Conservation (phyloP, 2,329 filamentous ascomycete genomes). For the Pseudocercospora cruenta region DNA sequence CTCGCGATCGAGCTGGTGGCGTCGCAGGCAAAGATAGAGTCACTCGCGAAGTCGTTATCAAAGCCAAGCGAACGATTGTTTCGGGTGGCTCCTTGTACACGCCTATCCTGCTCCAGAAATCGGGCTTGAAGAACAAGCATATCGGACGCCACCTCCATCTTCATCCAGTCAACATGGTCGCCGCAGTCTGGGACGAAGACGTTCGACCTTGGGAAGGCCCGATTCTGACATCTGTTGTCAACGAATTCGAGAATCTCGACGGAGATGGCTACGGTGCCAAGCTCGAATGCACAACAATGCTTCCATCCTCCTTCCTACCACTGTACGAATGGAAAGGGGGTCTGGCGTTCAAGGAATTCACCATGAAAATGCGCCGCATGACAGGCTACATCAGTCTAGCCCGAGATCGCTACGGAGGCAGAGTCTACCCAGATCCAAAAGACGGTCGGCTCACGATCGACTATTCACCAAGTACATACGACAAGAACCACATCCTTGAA, state of each 20-base stretch:
- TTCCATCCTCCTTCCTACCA: slow-evolving; percentile 68
- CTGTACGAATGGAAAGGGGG: slow-evolving; percentile 69
- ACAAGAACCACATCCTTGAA: slow-evolving; percentile 71
- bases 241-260: slow-evolving; percentile 80
- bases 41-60: slow-evolving; percentile 68
- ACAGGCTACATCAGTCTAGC: slow-evolving; percentile 73
- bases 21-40: slow-evolving; percentile 57
- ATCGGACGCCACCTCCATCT: slow-evolving; percentile 81
- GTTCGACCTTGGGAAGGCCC: slow-evolving; percentile 67
- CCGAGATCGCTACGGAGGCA: slow-evolving; percentile 75
- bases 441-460: slow-evolving; percentile 65
- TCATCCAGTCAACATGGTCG: slow-evolving; percentile 67
- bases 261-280: slow-evolving; percentile 79
- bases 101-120: slow-evolving; percentile 75
- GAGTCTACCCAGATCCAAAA: slow-evolving; percentile 72
- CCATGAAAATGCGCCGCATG: slow-evolving; percentile 69
- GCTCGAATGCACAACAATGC: slow-evolving; percentile 75
- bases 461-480: slow-evolving; percentile 72
- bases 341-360: slow-evolving; percentile 71
- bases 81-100: slow-evolving; percentile 76
- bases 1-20: slow-evolving; percentile 66
- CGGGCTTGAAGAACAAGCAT: slow-evolving; percentile 78
- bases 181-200: slow-evolving; percentile 70
- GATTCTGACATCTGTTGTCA: slow-evolving; percentile 78
- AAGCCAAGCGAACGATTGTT: slow-evolving; percentile 79